Evolutionary conservation across 140 eudicot genomes (phyloP), one percentile per base, ranked within the genome.

Genomic region (Stevia rebaudiana): DNA sequence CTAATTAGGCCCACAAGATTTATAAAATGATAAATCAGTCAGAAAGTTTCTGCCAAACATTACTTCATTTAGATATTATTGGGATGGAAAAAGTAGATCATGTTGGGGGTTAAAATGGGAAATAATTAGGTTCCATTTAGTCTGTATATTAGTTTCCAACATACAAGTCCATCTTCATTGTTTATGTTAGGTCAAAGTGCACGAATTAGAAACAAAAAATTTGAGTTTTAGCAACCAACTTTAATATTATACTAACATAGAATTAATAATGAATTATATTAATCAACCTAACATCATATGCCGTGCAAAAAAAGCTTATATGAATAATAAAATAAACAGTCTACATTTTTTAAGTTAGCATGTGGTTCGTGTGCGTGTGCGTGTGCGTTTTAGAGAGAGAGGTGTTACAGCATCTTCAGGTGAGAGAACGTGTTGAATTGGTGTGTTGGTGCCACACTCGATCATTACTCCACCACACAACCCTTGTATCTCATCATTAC

Each of bases 381-480:
- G 57, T 4, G 5, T 5, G 51, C 11, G 30, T 15, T 19, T 43
- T 65, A 74, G 40, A 47, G 70, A 33, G 22, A 42, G 41, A 47
- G 17, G 60, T 59, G 86, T 69, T 79, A 91, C 98, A 64, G 88
- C 79, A 76, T 87, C 92, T 73, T 87, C 96, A 0, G 73, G 70
- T 18, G 95, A 81, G 55, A 91, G 92, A 36, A 74, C 81, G 41
- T 74, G 89, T 67, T 87, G 84, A 48, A 66, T 69, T 22, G 91
- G 96, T 3, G 88, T 42, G 23, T 82, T 87, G 3, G 91, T 85
- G 75, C 81, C 96, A 69, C 83, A 87, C 67, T 84, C 90, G n/a
- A 79, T 77, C 95, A 90, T 90, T 48, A 90, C 78, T 57, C 97
- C 95, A 9, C 97, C 95, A 78, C 74, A 73, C 31, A 90, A 69